These are phyloP conservation scores for Gypsophila paniculata DNA, from an alignment of 179 eudicot genomes.

Conservation along the genomic window DNA sequence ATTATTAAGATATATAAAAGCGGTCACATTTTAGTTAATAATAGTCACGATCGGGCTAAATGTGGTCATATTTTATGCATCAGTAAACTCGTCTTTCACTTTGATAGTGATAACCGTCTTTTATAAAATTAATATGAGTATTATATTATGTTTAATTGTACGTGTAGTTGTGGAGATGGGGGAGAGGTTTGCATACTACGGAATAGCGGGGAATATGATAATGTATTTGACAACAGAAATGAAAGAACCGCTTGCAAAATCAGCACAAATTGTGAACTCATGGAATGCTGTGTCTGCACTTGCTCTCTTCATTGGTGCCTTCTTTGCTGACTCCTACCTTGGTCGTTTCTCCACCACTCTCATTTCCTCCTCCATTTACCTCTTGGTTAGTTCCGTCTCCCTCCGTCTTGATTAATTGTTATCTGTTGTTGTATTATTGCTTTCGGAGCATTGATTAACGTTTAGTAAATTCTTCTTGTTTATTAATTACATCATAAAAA, in stretches of 20 bases:
- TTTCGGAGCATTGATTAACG: too few species aligned
- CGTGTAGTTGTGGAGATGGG: conserved; percentile 60
- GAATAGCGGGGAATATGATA: conserved; percentile 59
- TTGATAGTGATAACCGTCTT: too few species aligned
- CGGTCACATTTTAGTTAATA: too few species aligned
- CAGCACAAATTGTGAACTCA: conserved; percentile 60
- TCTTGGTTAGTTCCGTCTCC: conserved; percentile 37
- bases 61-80: too few species aligned
- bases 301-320: conserved; percentile 56
- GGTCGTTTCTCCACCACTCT: conserved; percentile 67
- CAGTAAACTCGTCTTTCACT: too few species aligned
- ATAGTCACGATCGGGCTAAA: too few species aligned
- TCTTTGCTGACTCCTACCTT: conserved; percentile 63
- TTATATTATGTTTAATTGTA: not conserved
- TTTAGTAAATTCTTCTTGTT: too few species aligned
- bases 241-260: conserved; percentile 37
- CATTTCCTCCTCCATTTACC: conserved; percentile 45
- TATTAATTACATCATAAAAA: too few species aligned
- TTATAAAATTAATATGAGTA: too few species aligned
- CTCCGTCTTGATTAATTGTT: too few species aligned
- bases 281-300: conserved; percentile 63
- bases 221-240: conserved; percentile 50
- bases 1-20: too few species aligned
- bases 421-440: too few species aligned
- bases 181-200: conserved; percentile 69